These are phyloP conservation scores for Paramecium caudatum DNA, from an alignment of 73 alveolate species.

Conservation along the genomic window DNA sequence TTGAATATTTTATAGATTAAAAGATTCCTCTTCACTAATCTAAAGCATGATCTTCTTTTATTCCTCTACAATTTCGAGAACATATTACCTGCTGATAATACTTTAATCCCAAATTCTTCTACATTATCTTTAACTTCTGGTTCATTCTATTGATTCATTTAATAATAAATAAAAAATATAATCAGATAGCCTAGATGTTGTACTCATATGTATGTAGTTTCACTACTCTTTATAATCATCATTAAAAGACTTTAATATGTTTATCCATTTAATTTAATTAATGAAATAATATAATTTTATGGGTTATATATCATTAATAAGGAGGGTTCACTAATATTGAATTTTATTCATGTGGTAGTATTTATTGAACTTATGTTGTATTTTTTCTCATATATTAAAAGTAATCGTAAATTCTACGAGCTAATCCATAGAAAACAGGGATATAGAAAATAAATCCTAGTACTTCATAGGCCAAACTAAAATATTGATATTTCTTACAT, in stretches of 20 bases:
- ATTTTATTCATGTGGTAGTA: no score
- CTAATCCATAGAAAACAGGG: no score
- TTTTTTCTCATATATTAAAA: no score
- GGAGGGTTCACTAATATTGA: no score
- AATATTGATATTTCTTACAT: no score
- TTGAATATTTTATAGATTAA: not conserved
- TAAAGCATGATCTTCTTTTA: slow-evolving; percentile 26
- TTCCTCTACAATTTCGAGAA: not conserved
- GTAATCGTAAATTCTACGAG: no score
- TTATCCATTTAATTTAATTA: not conserved
- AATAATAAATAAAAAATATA: not conserved
- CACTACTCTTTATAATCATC: slow-evolving; percentile 45
- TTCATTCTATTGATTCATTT: not conserved
- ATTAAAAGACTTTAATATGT: not conserved
- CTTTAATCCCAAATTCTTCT: slow-evolving; percentile 47
- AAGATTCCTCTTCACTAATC: slow-evolving; percentile 31
- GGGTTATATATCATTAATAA: no score
- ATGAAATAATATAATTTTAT: no score
- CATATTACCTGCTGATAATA: slow-evolving; percentile 22
- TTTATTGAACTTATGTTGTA: no score
- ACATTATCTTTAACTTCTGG: slow-evolving; percentile 45
- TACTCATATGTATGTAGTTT: slow-evolving; percentile 9
- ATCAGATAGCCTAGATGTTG: slow-evolving; percentile 46
- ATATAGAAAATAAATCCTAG: no score
- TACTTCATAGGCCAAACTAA: no score